Evolutionary conservation across 495 filamentous ascomycete genomes (phyloP).

Genomic region (Trichoderma parareesei): DNA sequence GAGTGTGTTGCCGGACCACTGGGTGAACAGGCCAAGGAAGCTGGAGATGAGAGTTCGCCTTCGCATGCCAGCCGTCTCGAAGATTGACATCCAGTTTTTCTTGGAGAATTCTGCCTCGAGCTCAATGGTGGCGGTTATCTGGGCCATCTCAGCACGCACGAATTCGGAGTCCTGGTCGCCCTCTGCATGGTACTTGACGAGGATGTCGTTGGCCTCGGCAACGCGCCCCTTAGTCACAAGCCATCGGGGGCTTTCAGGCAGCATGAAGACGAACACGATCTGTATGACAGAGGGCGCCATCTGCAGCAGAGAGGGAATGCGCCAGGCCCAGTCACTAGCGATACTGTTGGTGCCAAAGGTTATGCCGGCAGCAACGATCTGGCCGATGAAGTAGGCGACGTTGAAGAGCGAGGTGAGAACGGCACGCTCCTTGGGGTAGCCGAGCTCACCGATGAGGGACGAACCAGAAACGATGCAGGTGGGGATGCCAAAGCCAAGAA

Average conservation of each 20-base stretch:
- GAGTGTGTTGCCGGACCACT: constrained; percentile 58
- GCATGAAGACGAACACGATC: constrained; percentile 43
- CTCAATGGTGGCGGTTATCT: constrained; percentile 52
- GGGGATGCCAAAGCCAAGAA: constrained; percentile 58
- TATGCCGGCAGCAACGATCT: constrained; percentile 53
- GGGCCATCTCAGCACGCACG: constrained; percentile 50
- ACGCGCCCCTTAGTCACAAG: constrained; percentile 50
- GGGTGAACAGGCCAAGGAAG: constrained; percentile 53
- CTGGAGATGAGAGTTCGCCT: constrained; percentile 48
- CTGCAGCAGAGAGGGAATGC: constrained; percentile 56
- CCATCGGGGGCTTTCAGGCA: constrained; percentile 54
- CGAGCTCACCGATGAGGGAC: constrained; percentile 56
- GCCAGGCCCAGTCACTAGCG: constrained; percentile 51
- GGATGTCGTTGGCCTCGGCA: constrained; percentile 49
- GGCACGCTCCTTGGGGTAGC: constrained; percentile 57
- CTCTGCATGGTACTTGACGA: constrained; percentile 56
- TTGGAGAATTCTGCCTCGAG: constrained; percentile 48
- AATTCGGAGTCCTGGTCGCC: constrained; percentile 47
- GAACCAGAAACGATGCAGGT: constrained; percentile 59
- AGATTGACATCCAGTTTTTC: constrained; percentile 46
- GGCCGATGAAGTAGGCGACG: constrained; percentile 54
- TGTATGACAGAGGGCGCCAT: constrained; percentile 50
- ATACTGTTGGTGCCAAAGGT: constrained; percentile 52
- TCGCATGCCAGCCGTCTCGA: constrained; percentile 47
- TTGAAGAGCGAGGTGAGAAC: constrained; percentile 64